These are phyloP conservation scores for Phycomyces nitens DNA, from an alignment of 192 early-diverging fungal species.

Conservation along the genomic window DNA sequence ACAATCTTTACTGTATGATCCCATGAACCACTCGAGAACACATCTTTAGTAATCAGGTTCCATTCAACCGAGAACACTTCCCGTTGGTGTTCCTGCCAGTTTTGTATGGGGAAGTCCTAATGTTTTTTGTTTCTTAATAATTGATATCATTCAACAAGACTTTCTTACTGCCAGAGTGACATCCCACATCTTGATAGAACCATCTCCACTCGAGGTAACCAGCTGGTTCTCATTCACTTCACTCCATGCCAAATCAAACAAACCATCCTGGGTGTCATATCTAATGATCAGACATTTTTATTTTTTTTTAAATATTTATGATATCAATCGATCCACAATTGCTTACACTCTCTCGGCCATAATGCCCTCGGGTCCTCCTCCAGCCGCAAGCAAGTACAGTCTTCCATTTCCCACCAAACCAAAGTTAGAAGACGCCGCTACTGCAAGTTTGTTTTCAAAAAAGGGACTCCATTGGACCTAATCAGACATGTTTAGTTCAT, in stretches of 20 bases:
- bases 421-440: slow-evolving; percentile 90
- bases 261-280: slow-evolving; percentile 95
- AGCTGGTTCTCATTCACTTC: slow-evolving; percentile 95
- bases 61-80: slow-evolving; percentile 95
- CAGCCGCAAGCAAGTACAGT: slow-evolving; percentile 68
- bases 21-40: slow-evolving; percentile 92
- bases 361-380: slow-evolving; percentile 41
- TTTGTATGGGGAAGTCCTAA: slow-evolving; percentile 82
- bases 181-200: slow-evolving; percentile 94
- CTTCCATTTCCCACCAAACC: slow-evolving; percentile 96
- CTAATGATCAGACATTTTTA: slow-evolving; percentile 31
- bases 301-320: no score
- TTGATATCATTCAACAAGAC: not conserved
- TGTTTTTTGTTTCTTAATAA: not conserved
- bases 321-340: no score
- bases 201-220: slow-evolving; percentile 88
- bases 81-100: slow-evolving; percentile 89
- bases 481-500: not conserved
- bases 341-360: slow-evolving; percentile 64
- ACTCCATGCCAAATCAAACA: slow-evolving; percentile 95
- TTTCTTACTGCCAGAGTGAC: slow-evolving; percentile 71
- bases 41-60: slow-evolving; percentile 88
- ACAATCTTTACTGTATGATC: slow-evolving; percentile 92
- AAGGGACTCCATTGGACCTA: slow-evolving; percentile 93
- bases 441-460: slow-evolving; percentile 82